Conservation (phyloP, 2,329 filamentous ascomycete genomes). For the Drechslerella dactyloides region DNA sequence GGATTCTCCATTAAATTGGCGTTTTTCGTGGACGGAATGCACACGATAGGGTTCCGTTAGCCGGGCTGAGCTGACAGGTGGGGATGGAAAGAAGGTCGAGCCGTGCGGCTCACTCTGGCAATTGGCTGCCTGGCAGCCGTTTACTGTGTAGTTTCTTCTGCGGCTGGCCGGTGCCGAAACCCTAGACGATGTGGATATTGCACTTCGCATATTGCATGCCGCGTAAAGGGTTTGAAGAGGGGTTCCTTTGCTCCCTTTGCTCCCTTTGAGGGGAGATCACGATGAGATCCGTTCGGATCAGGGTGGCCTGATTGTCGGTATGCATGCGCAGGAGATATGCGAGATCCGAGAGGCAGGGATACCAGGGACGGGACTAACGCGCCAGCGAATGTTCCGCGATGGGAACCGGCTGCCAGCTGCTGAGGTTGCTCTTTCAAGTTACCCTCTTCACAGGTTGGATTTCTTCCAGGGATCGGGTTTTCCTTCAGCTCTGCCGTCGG, state of each 20-base stretch:
- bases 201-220: too few relatives aligned
- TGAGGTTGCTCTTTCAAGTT: too few relatives aligned
- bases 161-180: too few relatives aligned
- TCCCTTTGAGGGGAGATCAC: slow-evolving; percentile 23
- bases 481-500: slow-evolving; percentile 12
- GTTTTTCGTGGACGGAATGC: background rate
- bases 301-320: slow-evolving; percentile 41
- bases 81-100: too few relatives aligned
- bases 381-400: background rate
- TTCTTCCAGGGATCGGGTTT: background rate
- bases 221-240: slow-evolving; percentile 2
- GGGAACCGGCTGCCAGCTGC: background rate
- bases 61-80: too few relatives aligned
- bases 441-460: too few relatives aligned
- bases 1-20: background rate
- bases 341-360: slow-evolving; percentile 41
- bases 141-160: too few relatives aligned
- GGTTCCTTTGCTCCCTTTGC: slow-evolving; percentile 6
- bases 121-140: too few relatives aligned
- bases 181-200: too few relatives aligned
- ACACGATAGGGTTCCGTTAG: background rate
- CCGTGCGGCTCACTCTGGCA: too few relatives aligned
- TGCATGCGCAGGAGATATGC: slow-evolving; percentile 13
- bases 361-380: background rate
- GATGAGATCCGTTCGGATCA: slow-evolving; percentile 23